Evolutionary conservation across 306 rosid species (phyloP).

Genomic region (Vigna nakashimae): DNA sequence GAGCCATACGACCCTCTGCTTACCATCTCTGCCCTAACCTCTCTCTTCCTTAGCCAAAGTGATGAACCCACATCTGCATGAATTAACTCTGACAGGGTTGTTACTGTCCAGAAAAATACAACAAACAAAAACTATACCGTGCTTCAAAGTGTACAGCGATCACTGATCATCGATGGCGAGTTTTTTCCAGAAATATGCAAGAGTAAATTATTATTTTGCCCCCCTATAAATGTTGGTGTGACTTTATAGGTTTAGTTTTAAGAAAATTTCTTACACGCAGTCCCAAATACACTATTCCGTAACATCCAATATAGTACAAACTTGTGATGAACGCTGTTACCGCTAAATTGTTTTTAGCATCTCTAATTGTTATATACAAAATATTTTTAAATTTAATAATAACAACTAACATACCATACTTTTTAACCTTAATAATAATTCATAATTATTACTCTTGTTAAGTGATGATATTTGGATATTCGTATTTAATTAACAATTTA

Average conservation of each 20-base stretch:
- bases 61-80: constrained; percentile 11
- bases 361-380: no score
- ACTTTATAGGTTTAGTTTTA: background rate
- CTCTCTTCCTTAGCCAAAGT: background rate
- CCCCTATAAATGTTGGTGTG: background rate
- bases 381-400: no score
- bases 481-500: no score
- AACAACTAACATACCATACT: no score
- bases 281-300: no score
- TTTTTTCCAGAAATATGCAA: background rate
- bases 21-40: constrained; percentile 55
- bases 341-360: no score
- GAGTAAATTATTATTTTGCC: background rate
- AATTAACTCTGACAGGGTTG: constrained; percentile 1
- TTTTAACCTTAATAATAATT: no score
- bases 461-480: no score
- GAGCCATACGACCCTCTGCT: constrained; percentile 51
- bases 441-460: no score
- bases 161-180: background rate
- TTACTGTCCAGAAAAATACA: background rate
- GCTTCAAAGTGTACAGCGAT: background rate
- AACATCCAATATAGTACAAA: no score
- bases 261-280: no score
- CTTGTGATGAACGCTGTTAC: no score
- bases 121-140: background rate